These are phyloP conservation scores for Tricholoma flavovirens DNA, from an alignment of 768 basidiomycete genomes.

Conservation along the genomic window DNA sequence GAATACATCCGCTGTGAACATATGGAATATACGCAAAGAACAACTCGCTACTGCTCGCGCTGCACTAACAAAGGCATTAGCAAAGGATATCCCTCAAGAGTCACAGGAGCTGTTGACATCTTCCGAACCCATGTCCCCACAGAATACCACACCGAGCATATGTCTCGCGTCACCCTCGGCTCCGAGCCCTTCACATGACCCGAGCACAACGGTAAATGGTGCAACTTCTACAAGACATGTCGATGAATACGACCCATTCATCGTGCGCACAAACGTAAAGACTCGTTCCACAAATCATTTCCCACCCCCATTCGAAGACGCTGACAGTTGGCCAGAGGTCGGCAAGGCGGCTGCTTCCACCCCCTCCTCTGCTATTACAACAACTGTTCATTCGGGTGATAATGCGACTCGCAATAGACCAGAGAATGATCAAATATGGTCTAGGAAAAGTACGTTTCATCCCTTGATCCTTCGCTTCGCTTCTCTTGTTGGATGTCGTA, in stretches of 20 bases:
- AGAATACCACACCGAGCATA: background rate
- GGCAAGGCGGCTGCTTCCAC: constrained; percentile 26
- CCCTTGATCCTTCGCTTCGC: background rate
- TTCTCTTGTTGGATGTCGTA: no score
- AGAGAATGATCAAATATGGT: background rate
- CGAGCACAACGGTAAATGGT: constrained; percentile 7
- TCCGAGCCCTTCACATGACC: constrained; percentile 12
- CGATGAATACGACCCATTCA: constrained; percentile 36
- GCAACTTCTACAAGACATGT: constrained; percentile 11
- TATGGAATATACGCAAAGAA: constrained; percentile 27
- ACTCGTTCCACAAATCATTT: constrained; percentile 18
- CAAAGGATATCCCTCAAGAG: background rate
- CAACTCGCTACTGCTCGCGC: constrained; percentile 22
- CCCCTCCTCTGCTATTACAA: constrained; percentile 3
- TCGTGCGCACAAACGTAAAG: constrained; percentile 30
- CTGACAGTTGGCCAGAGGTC: constrained; percentile 41
- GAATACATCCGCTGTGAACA: constrained; percentile 20
- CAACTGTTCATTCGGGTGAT: constrained; percentile 6
- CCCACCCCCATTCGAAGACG: constrained; percentile 26
- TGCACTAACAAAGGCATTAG: constrained; percentile 1
- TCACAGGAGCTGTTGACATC: background rate
- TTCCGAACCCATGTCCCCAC: background rate
- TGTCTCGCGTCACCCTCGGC: background rate
- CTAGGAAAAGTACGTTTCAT: constrained; percentile 24
- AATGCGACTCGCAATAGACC: constrained; percentile 6